Percentiles rank a stretch among this genome's conserved stretches.
These are phyloP conservation scores for Saccharomyces jurei DNA, from an alignment of 805 yeast genomes.

Conservation along the genomic window DNA sequence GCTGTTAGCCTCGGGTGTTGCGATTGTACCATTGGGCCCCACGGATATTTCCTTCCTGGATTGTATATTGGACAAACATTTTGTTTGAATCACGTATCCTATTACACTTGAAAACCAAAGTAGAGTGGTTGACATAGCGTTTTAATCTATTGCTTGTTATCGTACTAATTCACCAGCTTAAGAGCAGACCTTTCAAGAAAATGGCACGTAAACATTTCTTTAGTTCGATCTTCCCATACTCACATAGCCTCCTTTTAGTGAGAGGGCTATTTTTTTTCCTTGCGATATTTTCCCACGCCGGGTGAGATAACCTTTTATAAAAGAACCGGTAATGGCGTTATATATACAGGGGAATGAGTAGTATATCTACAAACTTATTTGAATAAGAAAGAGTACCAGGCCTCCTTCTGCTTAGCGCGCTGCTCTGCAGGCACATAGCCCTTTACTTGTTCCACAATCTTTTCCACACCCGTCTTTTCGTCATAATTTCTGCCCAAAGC, in stretches of 20 bases:
- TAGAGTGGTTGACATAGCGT: constrained; percentile 5
- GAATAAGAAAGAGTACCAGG: constrained; percentile 41
- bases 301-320: not conserved
- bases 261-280: not conserved
- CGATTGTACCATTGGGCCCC: constrained; percentile 2
- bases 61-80: constrained; percentile 17
- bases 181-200: not conserved
- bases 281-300: not conserved
- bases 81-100: constrained; percentile 26
- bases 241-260: not conserved
- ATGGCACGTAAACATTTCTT: not conserved
- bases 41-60: constrained; percentile 1
- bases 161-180: not conserved
- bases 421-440: constrained; percentile 67
- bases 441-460: constrained; percentile 66
- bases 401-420: constrained; percentile 53
- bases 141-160: not conserved
- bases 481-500: constrained; percentile 89
- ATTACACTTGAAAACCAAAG: constrained; percentile 22
- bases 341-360: not conserved
- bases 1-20: constrained; percentile 4
- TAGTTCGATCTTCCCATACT: not conserved
- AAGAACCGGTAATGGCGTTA: not conserved
- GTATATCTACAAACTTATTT: constrained; percentile 1
- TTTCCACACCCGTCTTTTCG: constrained; percentile 66